Evolutionary conservation across 192 early-diverging fungal genomes (phyloP), one percentile per base, ranked within the genome.

Genomic region (Podila epigama): DNA sequence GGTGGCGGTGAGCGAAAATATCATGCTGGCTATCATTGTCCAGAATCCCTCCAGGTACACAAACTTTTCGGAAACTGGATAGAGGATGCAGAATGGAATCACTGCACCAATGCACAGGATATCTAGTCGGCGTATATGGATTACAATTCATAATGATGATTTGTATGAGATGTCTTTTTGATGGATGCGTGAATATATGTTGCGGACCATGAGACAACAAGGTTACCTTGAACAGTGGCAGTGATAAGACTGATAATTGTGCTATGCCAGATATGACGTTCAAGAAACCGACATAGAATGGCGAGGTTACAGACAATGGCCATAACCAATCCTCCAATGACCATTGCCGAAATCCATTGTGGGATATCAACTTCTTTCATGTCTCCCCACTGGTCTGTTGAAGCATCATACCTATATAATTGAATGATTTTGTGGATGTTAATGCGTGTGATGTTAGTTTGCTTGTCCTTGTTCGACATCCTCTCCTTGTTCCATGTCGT

Each of bases 1-100:
- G 3, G 72, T 75, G 2, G 72, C 64, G 1, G 60, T 36, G 13
- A 75, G 32, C 3, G 65, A 68, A 18, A 75, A 67, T 4, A 62
- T 15, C 27, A 62, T 67, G 7, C 64, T 61, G 12, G 65, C 59
- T 3, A 75, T 42, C 72, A 75, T 75, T 0, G 65, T 39, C 72
- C 72, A 75, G 32, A 75, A 67, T 9, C 72, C 72, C 15, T 68
- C 59, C 12, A 60, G 59, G 60, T 68, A 75, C 0, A 52, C 58
- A 33, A 68, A 75, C 2, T 48, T 51, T 33, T 75, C 40, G 32
- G 57, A 60, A 11, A 34, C 39, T 7, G 64, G 72, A 33, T 68
- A 75, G 1, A 68, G 35, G 22, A 68, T 57, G 29, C 72, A 62
- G 34, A 75, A 75, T 0, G 72, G 34, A 22, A 75, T 44, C 4